These are phyloP conservation scores for Luzula sylvatica DNA, from an alignment of 176 grass and related monocot genomes.

Conservation along the genomic window DNA sequence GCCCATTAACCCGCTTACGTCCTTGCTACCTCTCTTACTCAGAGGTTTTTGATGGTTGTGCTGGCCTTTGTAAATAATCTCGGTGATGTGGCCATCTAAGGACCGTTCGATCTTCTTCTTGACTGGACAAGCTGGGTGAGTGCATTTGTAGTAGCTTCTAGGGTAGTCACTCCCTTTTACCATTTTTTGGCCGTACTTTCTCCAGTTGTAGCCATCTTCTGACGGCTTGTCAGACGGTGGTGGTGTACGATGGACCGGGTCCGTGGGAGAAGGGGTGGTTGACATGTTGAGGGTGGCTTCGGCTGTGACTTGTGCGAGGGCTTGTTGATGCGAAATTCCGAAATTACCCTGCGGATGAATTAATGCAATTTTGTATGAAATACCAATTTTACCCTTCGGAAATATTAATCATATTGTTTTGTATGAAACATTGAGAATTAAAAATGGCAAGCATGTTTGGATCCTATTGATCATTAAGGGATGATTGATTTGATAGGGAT, in stretches of 20 bases:
- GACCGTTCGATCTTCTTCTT: slow-evolving; percentile 36
- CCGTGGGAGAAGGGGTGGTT: slow-evolving; percentile 28
- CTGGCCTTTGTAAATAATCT: slow-evolving; percentile 34
- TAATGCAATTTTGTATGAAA: neutral
- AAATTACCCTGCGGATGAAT: slow-evolving; percentile 55
- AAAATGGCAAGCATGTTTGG: too few species aligned
- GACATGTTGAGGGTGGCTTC: slow-evolving; percentile 50
- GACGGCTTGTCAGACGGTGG: slow-evolving; percentile 8
- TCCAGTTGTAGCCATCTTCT: slow-evolving; percentile 61
- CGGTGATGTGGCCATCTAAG: slow-evolving; percentile 28
- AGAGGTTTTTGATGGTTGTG: slow-evolving; percentile 27
- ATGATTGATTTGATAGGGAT: too few species aligned
- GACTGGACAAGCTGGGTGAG: slow-evolving; percentile 16
- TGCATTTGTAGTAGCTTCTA: slow-evolving; percentile 34
- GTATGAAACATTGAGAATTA: too few species aligned
- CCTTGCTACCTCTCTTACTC: slow-evolving; percentile 12
- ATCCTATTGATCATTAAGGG: too few species aligned
- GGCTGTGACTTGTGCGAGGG: slow-evolving; percentile 86
- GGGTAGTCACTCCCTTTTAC: slow-evolving; percentile 49
- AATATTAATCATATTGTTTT: too few species aligned
- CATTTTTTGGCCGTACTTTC: slow-evolving; percentile 59
- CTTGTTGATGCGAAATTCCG: slow-evolving; percentile 91
- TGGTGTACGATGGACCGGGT: neutral
- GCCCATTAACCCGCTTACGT: slow-evolving; percentile 5
- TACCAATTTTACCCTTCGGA: too few species aligned